Conservation (phyloP, 129 eudicot species). For the Saposhnikovia divaricata region DNA sequence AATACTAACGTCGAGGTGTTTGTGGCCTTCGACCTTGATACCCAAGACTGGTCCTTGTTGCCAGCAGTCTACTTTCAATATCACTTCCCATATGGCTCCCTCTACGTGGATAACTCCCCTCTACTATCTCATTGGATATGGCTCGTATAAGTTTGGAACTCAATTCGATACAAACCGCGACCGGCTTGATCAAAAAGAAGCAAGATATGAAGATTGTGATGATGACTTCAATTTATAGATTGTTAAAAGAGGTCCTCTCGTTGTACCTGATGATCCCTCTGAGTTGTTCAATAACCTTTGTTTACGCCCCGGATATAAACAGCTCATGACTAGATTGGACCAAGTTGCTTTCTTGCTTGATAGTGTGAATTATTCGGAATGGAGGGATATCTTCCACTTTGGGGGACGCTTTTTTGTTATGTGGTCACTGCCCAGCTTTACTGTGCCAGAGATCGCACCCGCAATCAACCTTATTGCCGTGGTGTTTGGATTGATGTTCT, state of each 20-base stretch:
- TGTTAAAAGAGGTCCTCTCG: not conserved
- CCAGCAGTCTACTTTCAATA: too few species aligned
- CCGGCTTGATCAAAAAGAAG: too few species aligned
- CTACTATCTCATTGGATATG: too few species aligned
- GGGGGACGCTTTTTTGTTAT: not conserved
- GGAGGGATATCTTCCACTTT: not conserved
- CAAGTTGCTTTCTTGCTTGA: too few species aligned
- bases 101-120: too few species aligned
- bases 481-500: not conserved
- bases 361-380: not conserved
- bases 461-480: not conserved
- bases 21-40: too few species aligned
- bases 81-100: too few species aligned
- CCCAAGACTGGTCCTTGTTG: too few species aligned
- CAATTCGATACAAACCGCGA: too few species aligned
- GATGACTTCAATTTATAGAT: not conserved
- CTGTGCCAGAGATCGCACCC: not conserved
- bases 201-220: too few species aligned
- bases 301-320: not conserved
- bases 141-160: too few species aligned
- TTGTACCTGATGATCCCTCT: not conserved
- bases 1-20: too few species aligned
- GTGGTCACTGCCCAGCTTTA: not conserved
- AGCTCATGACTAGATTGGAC: not conserved
- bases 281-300: not conserved